Evolutionary conservation across 305 asterid genomes (phyloP).

Genomic region (Fraxinus ornus): DNA sequence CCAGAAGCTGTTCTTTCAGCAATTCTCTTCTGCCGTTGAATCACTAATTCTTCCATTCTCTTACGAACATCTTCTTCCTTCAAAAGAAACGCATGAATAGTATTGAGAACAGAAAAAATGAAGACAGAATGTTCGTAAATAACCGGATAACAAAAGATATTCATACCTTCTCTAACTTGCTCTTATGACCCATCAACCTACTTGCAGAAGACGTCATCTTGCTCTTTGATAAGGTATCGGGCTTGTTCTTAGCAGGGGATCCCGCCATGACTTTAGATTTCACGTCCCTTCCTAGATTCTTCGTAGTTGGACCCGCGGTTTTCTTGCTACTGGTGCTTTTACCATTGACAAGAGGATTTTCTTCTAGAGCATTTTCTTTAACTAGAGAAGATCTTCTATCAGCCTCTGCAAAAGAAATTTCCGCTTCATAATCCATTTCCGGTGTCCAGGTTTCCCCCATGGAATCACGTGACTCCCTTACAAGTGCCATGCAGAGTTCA

Average conservation of each 20-base stretch:
- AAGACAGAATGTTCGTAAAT: not conserved
- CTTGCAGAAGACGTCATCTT: slow-evolving; percentile 53
- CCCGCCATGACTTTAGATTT: slow-evolving; percentile 36
- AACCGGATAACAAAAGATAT: not conserved
- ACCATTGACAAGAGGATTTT: slow-evolving; percentile 38
- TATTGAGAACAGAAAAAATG: not conserved
- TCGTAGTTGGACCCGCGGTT: slow-evolving; percentile 28
- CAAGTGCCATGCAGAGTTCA: slow-evolving; percentile 65
- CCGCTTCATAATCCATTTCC: slow-evolving; percentile 68
- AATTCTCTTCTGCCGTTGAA: slow-evolving; percentile 72
- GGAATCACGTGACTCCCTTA: slow-evolving; percentile 57
- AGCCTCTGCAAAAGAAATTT: slow-evolving; percentile 44
- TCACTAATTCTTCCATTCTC: slow-evolving; percentile 57
- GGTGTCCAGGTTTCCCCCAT: slow-evolving; percentile 58
- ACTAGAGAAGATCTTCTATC: slow-evolving; percentile 40
- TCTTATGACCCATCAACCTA: slow-evolving; percentile 48
- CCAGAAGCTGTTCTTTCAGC: slow-evolving; percentile 70
- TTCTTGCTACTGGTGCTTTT: slow-evolving; percentile 41
- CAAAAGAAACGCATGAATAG: slow-evolving; percentile 1
- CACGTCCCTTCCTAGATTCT: slow-evolving; percentile 36
- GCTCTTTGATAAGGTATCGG: slow-evolving; percentile 39
- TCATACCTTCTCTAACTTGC: slow-evolving; percentile 66
- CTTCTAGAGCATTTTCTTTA: slow-evolving; percentile 38
- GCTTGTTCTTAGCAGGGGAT: slow-evolving; percentile 40
- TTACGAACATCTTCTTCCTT: slow-evolving; percentile 80